Evolutionary conservation across 2,329 filamentous ascomycete species (phyloP), one percentile per base, ranked within the genome.

Genomic region (Blastomyces parvus): DNA sequence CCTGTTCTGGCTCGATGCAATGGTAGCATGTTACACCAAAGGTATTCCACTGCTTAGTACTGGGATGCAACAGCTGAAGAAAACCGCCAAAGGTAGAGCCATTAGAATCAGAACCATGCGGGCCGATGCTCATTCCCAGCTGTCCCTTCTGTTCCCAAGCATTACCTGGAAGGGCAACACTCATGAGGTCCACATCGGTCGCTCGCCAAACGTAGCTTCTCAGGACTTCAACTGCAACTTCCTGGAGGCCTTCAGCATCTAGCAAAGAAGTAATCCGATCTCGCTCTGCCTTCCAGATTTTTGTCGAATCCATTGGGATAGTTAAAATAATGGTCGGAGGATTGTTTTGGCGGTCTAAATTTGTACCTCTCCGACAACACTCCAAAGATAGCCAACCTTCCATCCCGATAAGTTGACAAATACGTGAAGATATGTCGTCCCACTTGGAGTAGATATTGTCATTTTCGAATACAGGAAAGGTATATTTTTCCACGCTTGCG

Each of bases 261-360:
- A 59, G 14, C 14, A 59, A 25, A 4, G 40, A 7, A 44, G 36
- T 13, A 30, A 61, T 61, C 9, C 11, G 42, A 33, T 61, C 59
- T 14, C 59, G 30, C n/a, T 52, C 42, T 52, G 14, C 13, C 42
- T 52, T 48, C 59, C 59, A 61, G 8, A 17, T 42, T 40, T 36
- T 61, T 22, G 40, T 6, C 5, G 48, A 52, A 19, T 33, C 46
- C n/a, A 30, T 42, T 1, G 61, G 40, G 19, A 57, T 55, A 22
- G 63, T 66, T 67, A 66, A 68, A 56, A 65, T 19, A 44, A 42
- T 27, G 1, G 63, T 59, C 14, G 44, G 25, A 8, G 63, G 59
- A 22, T 64, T 59, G 2, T 53, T 40, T 30, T 52, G 13, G 27
- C 14, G 33, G 8, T 59, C 22, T 19, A 14, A 14, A 27, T 27